Base-by-base conservation (phyloP, 768 basidiomycete species). In the Pholiota conissans region DNA sequence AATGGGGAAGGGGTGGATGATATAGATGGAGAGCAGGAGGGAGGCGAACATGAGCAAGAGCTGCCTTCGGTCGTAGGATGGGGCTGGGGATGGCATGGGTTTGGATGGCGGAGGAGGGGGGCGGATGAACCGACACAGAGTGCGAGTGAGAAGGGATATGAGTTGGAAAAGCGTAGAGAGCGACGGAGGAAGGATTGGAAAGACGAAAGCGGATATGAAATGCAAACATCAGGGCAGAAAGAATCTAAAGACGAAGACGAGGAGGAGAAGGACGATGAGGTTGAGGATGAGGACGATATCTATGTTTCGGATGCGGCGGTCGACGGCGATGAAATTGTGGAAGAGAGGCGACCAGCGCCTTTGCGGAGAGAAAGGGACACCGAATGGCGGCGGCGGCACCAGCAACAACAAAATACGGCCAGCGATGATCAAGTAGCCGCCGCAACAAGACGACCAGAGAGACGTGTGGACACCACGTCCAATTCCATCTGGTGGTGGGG, bases 401-500 rank as follows among this genome's bases (percentile, higher is more conserved):
- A 40, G 27, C 39, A 27, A 46, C 28, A 35, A 56, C 13, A 7
- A 20, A n/a, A n/a, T n/a, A 5, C 39, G 8, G 39, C 45, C 20
- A 51, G 28, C 5, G 26, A 20, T 22, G 58, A 30, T 26, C 50
- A 16, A n/a, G n/a, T n/a, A n/a, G n/a, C n/a, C n/a, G n/a, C n/a
- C 53, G 18, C 57, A 46, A 61, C 58, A 7, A 53, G 56, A 24
- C 57, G 59, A 39, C 56, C 57, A 22, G 50, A 56, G 42, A 60
- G 49, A 46, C 46, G 52, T 9, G 61, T 52, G 8, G 65, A 49
- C 3, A 52, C 56, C 47, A 63, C 61, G 18, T 66, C 70, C 1
- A 60, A 53, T 49, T 89, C 88, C 5, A 60, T 89, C 58, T 91
- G 85, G 85, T 90, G 89, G 86, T 91, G 90, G 89, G 88, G 89